These are phyloP conservation scores for Agrocybe chaxingu DNA, from an alignment of 768 basidiomycete genomes.

Conservation along the genomic window DNA sequence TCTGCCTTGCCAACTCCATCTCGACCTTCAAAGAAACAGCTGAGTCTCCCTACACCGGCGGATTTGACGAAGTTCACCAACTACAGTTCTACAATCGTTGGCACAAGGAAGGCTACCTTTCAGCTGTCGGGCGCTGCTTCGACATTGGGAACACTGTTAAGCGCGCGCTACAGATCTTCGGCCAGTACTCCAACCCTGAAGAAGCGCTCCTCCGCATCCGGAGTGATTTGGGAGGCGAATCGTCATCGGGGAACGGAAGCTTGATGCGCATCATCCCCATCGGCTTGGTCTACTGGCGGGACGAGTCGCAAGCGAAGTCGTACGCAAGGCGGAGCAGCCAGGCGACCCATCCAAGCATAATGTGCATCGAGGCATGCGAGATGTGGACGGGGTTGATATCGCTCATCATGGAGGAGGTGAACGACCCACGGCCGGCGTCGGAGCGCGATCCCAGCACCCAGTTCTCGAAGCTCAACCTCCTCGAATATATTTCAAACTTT, in stretches of 20 bases:
- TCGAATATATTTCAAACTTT: constrained; percentile 35
- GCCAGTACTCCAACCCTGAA: constrained; percentile 9
- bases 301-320: constrained; percentile 24
- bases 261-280: constrained; percentile 45
- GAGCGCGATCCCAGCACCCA: constrained; percentile 6
- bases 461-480: constrained; percentile 36
- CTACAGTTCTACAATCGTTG: constrained; percentile 31
- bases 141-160: constrained; percentile 36
- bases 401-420: constrained; percentile 28
- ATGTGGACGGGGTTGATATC: constrained; percentile 35
- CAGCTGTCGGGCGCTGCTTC: constrained; percentile 33
- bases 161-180: constrained; percentile 30
- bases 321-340: constrained; percentile 37
- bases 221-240: constrained; percentile 20
- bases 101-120: constrained; percentile 29
- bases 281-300: constrained; percentile 39
- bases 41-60: constrained; percentile 14
- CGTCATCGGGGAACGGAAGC: constrained; percentile 37
- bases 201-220: constrained; percentile 26
- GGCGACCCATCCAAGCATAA: constrained; percentile 38
- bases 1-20: constrained; percentile 41
- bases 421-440: background rate
- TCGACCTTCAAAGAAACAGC: constrained; percentile 22
- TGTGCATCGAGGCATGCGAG: constrained; percentile 40
- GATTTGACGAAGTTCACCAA: constrained; percentile 33